Evolutionary conservation across 192 early-diverging fungal genomes (phyloP), one percentile per base, ranked within the genome.

Genomic region (Bifiguratus adelaidae): DNA sequence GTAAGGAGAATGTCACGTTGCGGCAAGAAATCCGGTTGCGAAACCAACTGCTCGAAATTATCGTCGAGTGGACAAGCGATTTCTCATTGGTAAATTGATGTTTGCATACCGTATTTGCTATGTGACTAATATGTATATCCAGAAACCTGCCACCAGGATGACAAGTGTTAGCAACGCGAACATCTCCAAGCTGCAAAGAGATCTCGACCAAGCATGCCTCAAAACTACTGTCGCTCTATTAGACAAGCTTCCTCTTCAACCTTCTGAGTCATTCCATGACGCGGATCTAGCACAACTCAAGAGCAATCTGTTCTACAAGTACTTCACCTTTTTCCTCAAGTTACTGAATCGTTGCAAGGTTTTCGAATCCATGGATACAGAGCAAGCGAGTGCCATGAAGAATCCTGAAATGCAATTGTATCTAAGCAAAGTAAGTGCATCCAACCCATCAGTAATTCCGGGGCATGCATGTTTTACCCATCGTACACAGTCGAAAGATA

Each of bases 51-150:
- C 56, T 85, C 11, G 80, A 85, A 27, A 78, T 73, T 26, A 68
- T 89, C 50, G 68, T 86, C 16, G 81, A 78, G 41, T 88, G 85
- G 86, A 91, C 83, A 13, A 74, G 74, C n/a, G 76, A 83, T 55
- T 83, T 71, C 42, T 69, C 72, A 11, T 48, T 70, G 66, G 75
- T 75, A 72, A 55, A 48, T 23, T 47, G 32, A 15, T 34, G 32
- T 34, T 34, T 34, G 11, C 15, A 15, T 11, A 34, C 32, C 32
- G 11, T 34, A 34, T 34, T 15, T 34, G 11, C 15, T 1, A 11
- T 15, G 0, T 0, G 11, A 34, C 15, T 11, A 34, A 34, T 15
- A 15, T 34, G 11, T 34, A 13, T 23, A 45, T n/a, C 3, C 6
- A 15, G 12, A 29, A 23, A 22, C 3, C 15, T 9, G 4, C 15